Conservation (phyloP, 768 basidiomycete genomes). For the Lactifluus volemus region DNA sequence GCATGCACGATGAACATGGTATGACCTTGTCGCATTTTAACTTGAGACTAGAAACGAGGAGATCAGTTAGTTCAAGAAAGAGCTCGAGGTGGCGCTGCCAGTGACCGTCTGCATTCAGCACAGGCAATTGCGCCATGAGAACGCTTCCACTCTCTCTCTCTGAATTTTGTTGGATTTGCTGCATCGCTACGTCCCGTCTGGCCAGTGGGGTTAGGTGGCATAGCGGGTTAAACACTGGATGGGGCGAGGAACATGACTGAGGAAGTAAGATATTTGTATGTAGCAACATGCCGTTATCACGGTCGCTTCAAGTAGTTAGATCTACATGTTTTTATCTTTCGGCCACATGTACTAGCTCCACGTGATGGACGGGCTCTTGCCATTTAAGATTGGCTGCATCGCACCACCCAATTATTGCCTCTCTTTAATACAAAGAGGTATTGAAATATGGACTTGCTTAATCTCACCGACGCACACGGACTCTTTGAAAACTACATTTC, state of each 20-base stretch:
- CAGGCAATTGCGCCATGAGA: constrained; percentile 18
- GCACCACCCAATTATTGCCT: no score
- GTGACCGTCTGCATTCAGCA: constrained; percentile 20
- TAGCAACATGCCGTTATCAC: no score
- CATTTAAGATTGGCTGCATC: no score
- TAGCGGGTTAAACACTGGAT: neutral
- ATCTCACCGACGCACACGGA: no score
- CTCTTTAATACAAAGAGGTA: no score
- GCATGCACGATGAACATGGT: constrained; percentile 47
- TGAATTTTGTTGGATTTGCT: neutral
- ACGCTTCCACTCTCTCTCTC: constrained; percentile 21
- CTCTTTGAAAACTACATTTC: no score
- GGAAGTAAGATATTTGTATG: no score
- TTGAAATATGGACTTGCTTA: no score
- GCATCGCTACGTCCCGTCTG: neutral
- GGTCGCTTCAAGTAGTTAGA: no score
- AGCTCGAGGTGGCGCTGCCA: neutral
- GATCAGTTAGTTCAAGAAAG: neutral
- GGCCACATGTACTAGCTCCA: no score
- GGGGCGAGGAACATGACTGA: neutral
- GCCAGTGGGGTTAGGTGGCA: neutral
- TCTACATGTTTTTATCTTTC: no score
- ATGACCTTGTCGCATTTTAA: constrained; percentile 69
- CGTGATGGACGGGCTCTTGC: no score
- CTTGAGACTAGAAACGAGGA: constrained; percentile 39